Percentiles rank a stretch among this genome's conserved stretches.
Evolutionary conservation across 108 stramenopile genomes (phyloP).

Genomic region (Nitzschia palea): DNA sequence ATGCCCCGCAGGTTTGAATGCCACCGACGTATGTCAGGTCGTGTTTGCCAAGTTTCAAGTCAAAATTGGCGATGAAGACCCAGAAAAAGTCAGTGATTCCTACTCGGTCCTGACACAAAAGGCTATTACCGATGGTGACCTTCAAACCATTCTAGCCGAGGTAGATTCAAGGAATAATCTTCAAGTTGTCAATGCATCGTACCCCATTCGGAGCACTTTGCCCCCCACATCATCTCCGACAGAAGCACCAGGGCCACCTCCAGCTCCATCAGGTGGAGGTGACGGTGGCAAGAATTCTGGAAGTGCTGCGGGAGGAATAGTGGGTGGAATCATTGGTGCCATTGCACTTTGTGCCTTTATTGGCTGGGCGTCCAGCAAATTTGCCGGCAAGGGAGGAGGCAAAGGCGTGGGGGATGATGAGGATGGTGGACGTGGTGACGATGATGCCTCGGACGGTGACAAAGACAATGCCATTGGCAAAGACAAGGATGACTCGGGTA

Average conservation of each 20-base stretch:
- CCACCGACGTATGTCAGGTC: constrained; percentile 19
- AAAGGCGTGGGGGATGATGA: constrained; percentile 13
- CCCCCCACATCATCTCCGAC: constrained; percentile 19
- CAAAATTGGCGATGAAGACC: constrained; percentile 20
- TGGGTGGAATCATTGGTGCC: constrained; percentile 15
- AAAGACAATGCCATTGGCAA: constrained; percentile 16
- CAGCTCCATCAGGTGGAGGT: not conserved
- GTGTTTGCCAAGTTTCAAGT: constrained; percentile 41
- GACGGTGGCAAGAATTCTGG: not conserved
- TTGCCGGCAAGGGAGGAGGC: not conserved
- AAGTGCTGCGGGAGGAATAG: constrained; percentile 11
- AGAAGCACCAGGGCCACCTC: not conserved
- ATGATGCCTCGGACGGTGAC: constrained; percentile 22
- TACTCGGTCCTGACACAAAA: constrained; percentile 27
- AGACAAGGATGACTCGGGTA: constrained; percentile 23
- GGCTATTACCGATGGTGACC: constrained; percentile 6
- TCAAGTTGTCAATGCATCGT: constrained; percentile 24
- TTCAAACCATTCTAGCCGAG: constrained; percentile 13
- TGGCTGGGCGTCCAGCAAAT: constrained; percentile 9
- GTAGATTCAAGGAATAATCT: constrained; percentile 10
- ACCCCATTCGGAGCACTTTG: constrained; percentile 17
- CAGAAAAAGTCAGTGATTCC: constrained; percentile 3
- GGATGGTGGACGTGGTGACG: constrained; percentile 19
- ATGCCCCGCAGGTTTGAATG: constrained; percentile 20
- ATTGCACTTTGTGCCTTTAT: constrained; percentile 19